Percentiles rank a stretch among this genome's conserved stretches.
These are phyloP conservation scores for Puccinia coronata DNA, from an alignment of 1,284 basidiomycete genomes.

Conservation along the genomic window DNA sequence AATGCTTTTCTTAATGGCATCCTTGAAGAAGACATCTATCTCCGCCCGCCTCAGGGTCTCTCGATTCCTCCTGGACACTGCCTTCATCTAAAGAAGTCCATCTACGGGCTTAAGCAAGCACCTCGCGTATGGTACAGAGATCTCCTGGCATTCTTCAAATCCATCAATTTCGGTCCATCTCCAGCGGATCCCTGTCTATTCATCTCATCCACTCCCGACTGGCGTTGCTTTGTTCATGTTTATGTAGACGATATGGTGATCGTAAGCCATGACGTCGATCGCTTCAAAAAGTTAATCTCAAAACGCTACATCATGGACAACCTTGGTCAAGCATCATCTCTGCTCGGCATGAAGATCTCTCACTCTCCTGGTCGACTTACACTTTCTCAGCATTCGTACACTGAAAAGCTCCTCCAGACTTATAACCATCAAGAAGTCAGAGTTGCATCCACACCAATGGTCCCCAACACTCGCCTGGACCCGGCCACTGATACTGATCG, in stretches of 20 bases:
- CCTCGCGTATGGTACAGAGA: no score
- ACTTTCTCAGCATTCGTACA: not conserved
- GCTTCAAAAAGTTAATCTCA: no score
- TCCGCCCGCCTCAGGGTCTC: slow-evolving; percentile 57
- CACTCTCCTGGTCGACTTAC: not conserved
- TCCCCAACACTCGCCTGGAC: no score
- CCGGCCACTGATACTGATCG: not conserved
- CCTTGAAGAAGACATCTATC: slow-evolving; percentile 61
- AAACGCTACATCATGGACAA: slow-evolving; percentile 11
- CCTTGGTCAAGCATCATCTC: not conserved
- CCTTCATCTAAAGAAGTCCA: not conserved
- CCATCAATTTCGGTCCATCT: no score
- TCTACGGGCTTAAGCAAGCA: no score
- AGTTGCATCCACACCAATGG: not conserved
- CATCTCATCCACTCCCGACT: no score
- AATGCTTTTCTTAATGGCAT: slow-evolving; percentile 61
- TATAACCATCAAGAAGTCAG: not conserved
- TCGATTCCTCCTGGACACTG: not conserved
- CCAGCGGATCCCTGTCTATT: no score
- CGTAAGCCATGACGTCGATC: no score
- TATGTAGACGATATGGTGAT: no score
- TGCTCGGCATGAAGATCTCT: slow-evolving; percentile 9
- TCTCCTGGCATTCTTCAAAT: no score
- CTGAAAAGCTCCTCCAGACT: not conserved
- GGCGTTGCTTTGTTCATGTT: no score